Conservation (phyloP, 805 yeast genomes). For the Kodamaea sagamina region DNA sequence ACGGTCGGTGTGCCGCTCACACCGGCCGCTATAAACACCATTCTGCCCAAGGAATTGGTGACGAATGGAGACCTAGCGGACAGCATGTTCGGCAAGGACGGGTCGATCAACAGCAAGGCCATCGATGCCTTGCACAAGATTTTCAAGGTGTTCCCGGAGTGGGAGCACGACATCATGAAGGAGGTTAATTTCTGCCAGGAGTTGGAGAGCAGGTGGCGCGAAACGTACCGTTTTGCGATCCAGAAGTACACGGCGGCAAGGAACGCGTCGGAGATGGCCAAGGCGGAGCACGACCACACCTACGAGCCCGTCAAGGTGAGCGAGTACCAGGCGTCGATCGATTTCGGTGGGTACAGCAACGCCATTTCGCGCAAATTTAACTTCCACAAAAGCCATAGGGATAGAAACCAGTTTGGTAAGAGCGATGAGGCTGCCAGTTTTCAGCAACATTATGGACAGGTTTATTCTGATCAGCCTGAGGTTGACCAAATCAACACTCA, state of each 20-base stretch:
- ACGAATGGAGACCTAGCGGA: conserved; percentile 5
- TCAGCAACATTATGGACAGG: conserved; percentile 19
- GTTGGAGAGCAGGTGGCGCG: conserved; percentile 35
- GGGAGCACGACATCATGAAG: conserved; percentile 33
- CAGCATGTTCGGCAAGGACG: conserved; percentile 33
- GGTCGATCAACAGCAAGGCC: conserved; percentile 27
- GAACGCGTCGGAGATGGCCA: conserved; percentile 31
- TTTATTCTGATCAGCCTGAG: conserved; percentile 17
- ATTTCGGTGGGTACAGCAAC: conserved; percentile 40
- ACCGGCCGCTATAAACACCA: background rate
- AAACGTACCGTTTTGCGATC: conserved; percentile 30
- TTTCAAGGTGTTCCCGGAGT: conserved; percentile 32
- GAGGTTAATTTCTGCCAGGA: conserved; percentile 28
- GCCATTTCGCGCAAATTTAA: conserved; percentile 19
- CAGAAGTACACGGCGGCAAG: conserved; percentile 30
- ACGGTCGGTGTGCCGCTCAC: conserved; percentile 15
- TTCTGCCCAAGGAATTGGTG: conserved; percentile 3
- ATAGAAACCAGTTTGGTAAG: background rate
- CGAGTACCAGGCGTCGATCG: conserved; percentile 40
- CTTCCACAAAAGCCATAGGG: conserved; percentile 1
- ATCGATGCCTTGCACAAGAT: conserved; percentile 29
- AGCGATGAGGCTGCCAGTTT: conserved; percentile 8
- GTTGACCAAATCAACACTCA: conserved; percentile 17
- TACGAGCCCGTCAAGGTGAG: conserved; percentile 35
- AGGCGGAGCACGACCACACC: conserved; percentile 22